Conservation (phyloP, 164 flowering plant genomes). For the grape (Vitis vinifera) region ASM3070453v1 NC_081814.1:19414501-19415000, state of each 20-base stretch:
- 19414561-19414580: constrained; percentile 24
- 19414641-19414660: constrained; percentile 42
- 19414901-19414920: constrained; percentile 23
- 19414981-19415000: too few relatives aligned
- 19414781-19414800: constrained; percentile 43
- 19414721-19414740: constrained; percentile 68
- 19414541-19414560: constrained; percentile 33
- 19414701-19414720: constrained; percentile 87
- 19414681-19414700: constrained; percentile 78
- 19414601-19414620: constrained; percentile 29
- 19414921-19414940: too few relatives aligned
- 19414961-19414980: too few relatives aligned
- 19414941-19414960: too few relatives aligned
- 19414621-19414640: constrained; percentile 19
- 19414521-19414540: background rate
- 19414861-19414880: constrained; percentile 68
- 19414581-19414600: constrained; percentile 25
- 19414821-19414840: constrained; percentile 62
- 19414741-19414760: constrained; percentile 63
- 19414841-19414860: constrained; percentile 82
- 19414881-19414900: constrained; percentile 84
- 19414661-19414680: constrained; percentile 57
- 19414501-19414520: background rate
- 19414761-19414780: constrained; percentile 53
- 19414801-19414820: constrained; percentile 51